Evolutionary conservation across 768 basidiomycete genomes (phyloP).

Genomic region (Suillus weaverae): DNA sequence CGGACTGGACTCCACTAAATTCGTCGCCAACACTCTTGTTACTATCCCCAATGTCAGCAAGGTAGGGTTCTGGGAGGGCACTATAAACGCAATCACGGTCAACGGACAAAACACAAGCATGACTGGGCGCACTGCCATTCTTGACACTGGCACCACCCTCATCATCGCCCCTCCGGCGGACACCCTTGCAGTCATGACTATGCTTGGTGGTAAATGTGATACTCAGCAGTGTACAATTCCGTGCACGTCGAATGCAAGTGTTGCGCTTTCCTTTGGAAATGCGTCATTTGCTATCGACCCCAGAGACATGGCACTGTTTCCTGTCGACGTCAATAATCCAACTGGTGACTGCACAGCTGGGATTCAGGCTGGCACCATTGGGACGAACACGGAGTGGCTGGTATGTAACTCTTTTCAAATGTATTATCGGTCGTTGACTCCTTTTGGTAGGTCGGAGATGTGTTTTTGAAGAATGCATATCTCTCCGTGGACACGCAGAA

Average conservation of each 20-base stretch:
- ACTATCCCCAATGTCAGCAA: slow-evolving; percentile 63
- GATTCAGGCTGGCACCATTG: slow-evolving; percentile 62
- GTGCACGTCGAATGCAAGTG: slow-evolving; percentile 53
- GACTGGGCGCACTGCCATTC: slow-evolving; percentile 66
- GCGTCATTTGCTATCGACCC: slow-evolving; percentile 61
- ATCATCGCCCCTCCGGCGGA: slow-evolving; percentile 46
- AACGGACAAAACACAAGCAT: slow-evolving; percentile 55
- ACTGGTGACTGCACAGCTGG: slow-evolving; percentile 69
- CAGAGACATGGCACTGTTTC: slow-evolving; percentile 60
- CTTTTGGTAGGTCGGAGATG: slow-evolving; percentile 53
- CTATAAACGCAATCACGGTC: slow-evolving; percentile 57
- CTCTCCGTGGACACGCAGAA: slow-evolving; percentile 61
- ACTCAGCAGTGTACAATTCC: slow-evolving; percentile 60
- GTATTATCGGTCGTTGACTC: not conserved
- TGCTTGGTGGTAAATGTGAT: slow-evolving; percentile 55
- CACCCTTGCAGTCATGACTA: slow-evolving; percentile 55
- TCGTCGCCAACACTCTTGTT: slow-evolving; percentile 56
- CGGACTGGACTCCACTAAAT: slow-evolving; percentile 69
- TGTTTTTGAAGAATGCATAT: slow-evolving; percentile 78
- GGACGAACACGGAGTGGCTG: slow-evolving; percentile 64
- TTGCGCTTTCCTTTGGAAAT: slow-evolving; percentile 63
- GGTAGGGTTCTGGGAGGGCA: slow-evolving; percentile 80
- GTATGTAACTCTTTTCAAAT: slow-evolving; percentile 38
- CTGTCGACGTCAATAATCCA: slow-evolving; percentile 49
- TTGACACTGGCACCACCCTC: slow-evolving; percentile 51